Conservation (phyloP, 768 basidiomycete genomes). For the Strobilomyces confusus region DNA sequence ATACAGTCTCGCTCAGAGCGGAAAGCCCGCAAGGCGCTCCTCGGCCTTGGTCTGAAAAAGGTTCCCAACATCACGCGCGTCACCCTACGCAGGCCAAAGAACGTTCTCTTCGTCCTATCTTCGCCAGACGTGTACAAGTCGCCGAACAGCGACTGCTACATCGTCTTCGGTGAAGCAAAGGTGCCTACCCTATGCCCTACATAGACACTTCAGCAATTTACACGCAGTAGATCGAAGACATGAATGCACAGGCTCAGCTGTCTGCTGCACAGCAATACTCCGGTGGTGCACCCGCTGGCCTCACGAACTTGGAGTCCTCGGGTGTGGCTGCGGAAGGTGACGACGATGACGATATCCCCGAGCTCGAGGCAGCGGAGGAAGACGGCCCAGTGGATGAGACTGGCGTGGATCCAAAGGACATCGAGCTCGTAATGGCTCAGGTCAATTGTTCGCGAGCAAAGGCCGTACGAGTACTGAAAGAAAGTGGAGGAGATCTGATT, state of each 20-base stretch:
- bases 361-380: slow-evolving; percentile 77
- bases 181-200: slow-evolving; percentile 33
- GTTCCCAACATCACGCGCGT: slow-evolving; percentile 93
- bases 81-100: slow-evolving; percentile 91
- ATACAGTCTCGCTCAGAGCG: slow-evolving; percentile 93
- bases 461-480: slow-evolving; percentile 86
- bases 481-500: slow-evolving; percentile 90
- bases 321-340: slow-evolving; percentile 50
- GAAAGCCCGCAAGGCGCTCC: slow-evolving; percentile 91
- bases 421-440: slow-evolving; percentile 88
- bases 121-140: slow-evolving; percentile 98
- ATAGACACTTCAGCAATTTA: neutral
- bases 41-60: slow-evolving; percentile 88
- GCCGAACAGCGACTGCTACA: slow-evolving; percentile 95
- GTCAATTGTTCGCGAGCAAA: slow-evolving; percentile 89
- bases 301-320: slow-evolving; percentile 47
- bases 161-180: slow-evolving; percentile 98
- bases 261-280: slow-evolving; percentile 75
- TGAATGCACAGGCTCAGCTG: slow-evolving; percentile 75
- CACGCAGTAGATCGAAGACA: slow-evolving; percentile 69
- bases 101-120: slow-evolving; percentile 91
- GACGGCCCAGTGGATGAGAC: slow-evolving; percentile 82
- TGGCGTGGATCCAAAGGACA: slow-evolving; percentile 89
- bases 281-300: slow-evolving; percentile 40
- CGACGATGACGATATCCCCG: slow-evolving; percentile 77